A percentile compares a stretch with the other conserved stretches of the same genome.
Evolutionary conservation across 768 basidiomycete species (phyloP).

Genomic region (Rhizopogon roseolus): DNA sequence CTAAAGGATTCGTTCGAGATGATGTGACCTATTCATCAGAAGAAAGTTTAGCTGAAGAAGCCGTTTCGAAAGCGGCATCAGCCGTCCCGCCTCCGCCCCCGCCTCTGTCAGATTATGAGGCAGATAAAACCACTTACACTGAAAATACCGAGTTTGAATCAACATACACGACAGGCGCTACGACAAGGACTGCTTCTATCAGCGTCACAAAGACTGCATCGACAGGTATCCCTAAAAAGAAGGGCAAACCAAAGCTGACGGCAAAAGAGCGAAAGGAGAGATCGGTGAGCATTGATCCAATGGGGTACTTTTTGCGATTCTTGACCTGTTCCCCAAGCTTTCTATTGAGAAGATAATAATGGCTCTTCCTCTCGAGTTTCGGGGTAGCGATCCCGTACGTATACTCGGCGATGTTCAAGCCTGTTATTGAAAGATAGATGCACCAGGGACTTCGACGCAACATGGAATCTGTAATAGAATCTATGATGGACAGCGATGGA

Average conservation of each 20-base stretch:
- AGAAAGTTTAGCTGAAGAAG: slow-evolving; percentile 46
- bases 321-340: slow-evolving; percentile 28
- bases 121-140: slow-evolving; percentile 24
- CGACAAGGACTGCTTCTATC: slow-evolving; percentile 22
- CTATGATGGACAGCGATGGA: slow-evolving; percentile 59
- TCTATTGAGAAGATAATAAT: slow-evolving; percentile 69
- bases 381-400: slow-evolving; percentile 81
- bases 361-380: slow-evolving; percentile 82
- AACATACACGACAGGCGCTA: slow-evolving; percentile 28
- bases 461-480: slow-evolving; percentile 78
- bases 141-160: slow-evolving; percentile 29
- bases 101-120: slow-evolving; percentile 19
- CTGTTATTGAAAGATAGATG: not conserved
- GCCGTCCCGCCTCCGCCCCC: slow-evolving; percentile 25
- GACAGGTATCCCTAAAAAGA: slow-evolving; percentile 40
- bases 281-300: slow-evolving; percentile 39
- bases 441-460: slow-evolving; percentile 64
- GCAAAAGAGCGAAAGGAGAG: slow-evolving; percentile 84
- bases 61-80: slow-evolving; percentile 39
- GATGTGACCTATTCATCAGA: slow-evolving; percentile 33
- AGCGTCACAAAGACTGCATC: slow-evolving; percentile 38
- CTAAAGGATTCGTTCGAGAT: not conserved
- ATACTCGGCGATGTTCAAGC: not conserved
- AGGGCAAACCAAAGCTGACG: slow-evolving; percentile 62
- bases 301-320: too few relatives aligned